Evolutionary conservation across 2,329 filamentous ascomycete genomes (phyloP).

Genomic region (Orbilia quercus): DNA sequence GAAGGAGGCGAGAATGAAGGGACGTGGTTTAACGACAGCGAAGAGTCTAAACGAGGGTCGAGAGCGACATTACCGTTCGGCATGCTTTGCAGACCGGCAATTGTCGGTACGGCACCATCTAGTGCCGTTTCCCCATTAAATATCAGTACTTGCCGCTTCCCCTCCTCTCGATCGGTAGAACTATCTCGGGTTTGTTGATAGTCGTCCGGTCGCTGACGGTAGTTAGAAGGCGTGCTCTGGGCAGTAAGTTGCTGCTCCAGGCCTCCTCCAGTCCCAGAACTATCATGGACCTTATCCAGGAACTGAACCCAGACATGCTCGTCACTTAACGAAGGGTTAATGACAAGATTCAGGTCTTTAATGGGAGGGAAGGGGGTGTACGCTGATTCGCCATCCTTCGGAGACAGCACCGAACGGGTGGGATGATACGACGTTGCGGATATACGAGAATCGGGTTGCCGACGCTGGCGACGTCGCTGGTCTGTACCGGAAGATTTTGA

Average conservation of each 20-base stretch:
- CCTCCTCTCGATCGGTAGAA: constrained; percentile 49
- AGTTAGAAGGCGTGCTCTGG: constrained; percentile 40
- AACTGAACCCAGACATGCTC: constrained; percentile 56
- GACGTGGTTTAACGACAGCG: constrained; percentile 43
- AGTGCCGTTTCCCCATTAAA: constrained; percentile 55
- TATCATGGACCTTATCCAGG: constrained; percentile 52
- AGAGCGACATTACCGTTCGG: constrained; percentile 41
- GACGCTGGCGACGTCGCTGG: constrained; percentile 34
- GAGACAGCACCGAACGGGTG: constrained; percentile 49
- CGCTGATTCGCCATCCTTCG: constrained; percentile 33
- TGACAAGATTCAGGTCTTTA: constrained; percentile 35
- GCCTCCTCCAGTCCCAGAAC: constrained; percentile 31
- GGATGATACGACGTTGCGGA: constrained; percentile 38
- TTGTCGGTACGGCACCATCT: constrained; percentile 52
- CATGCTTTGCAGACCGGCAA: constrained; percentile 54
- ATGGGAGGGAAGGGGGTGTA: constrained; percentile 46
- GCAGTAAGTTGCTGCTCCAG: constrained; percentile 52
- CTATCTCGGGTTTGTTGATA: constrained; percentile 47
- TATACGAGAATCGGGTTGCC: constrained; percentile 42
- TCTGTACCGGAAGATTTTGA: constrained; percentile 15
- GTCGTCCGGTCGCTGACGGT: constrained; percentile 41
- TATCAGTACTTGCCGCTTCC: constrained; percentile 52
- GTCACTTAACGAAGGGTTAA: constrained; percentile 49
- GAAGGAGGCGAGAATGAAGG: constrained; percentile 37
- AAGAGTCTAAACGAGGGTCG: constrained; percentile 47